These are phyloP conservation scores for Calonectria multiphialidica DNA, from an alignment of 2,329 filamentous ascomycete species.

Conservation along the genomic window DNA sequence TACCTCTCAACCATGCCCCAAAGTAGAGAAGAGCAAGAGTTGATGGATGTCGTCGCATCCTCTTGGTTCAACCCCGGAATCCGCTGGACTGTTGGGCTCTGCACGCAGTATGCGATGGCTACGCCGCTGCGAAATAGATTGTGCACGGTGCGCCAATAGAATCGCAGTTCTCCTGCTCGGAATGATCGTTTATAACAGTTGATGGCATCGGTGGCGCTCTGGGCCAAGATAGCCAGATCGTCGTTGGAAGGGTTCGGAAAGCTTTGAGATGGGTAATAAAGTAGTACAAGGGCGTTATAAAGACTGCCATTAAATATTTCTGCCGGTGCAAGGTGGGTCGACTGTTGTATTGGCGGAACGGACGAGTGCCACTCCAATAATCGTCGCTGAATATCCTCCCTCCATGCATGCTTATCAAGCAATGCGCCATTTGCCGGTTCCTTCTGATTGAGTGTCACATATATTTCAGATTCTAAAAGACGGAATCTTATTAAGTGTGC, in stretches of 20 bases:
- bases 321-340: slow-evolving; percentile 36
- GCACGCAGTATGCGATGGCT: slow-evolving; percentile 37
- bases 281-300: slow-evolving; percentile 28
- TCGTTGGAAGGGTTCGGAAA: slow-evolving; percentile 26
- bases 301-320: slow-evolving; percentile 39
- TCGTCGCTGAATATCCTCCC: slow-evolving; percentile 29
- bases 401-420: slow-evolving; percentile 32
- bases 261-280: slow-evolving; percentile 36
- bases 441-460: slow-evolving; percentile 33
- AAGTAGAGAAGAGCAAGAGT: slow-evolving; percentile 38
- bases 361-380: slow-evolving; percentile 33
- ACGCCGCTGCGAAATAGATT: slow-evolving; percentile 40
- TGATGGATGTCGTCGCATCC: slow-evolving; percentile 20
- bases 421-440: slow-evolving; percentile 21
- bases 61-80: not conserved
- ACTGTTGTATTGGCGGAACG: slow-evolving; percentile 18
- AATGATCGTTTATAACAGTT: slow-evolving; percentile 36
- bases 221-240: slow-evolving; percentile 31
- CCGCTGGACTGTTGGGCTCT: not conserved
- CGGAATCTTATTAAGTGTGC: slow-evolving; percentile 38
- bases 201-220: slow-evolving; percentile 31
- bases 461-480: slow-evolving; percentile 42
- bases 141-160: slow-evolving; percentile 44
- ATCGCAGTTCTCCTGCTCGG: slow-evolving; percentile 37
- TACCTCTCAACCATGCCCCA: slow-evolving; percentile 47